A percentile compares a stretch with the other conserved stretches of the same genome.
phyloP scores from a whole-genome alignment of 2,329 filamentous ascomycete genomes.

The Phialophora tarda region DNA sequence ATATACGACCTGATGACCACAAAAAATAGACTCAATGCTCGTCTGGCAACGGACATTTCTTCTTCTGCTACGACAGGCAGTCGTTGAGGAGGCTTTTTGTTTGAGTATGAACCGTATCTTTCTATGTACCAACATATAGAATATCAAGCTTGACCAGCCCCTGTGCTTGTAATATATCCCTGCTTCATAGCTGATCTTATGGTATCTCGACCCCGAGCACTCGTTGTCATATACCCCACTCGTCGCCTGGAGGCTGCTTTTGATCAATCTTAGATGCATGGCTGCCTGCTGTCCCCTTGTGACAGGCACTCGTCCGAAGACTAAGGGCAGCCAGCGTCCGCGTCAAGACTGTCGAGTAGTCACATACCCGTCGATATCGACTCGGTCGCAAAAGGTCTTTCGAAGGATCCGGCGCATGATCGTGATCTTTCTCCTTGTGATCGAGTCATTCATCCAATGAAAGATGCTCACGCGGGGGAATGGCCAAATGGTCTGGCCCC shows the following conservation, averaged over 20 bases:
- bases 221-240: background rate
- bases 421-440: background rate
- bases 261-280: background rate
- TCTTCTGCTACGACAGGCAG: conserved; percentile 22
- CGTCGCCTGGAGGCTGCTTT: background rate
- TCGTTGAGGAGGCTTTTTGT: conserved; percentile 19
- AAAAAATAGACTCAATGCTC: conserved; percentile 29
- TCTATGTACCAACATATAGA: conserved; percentile 27
- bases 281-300: background rate
- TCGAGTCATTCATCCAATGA: background rate
- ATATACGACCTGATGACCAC: conserved; percentile 37
- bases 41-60: conserved; percentile 39
- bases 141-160: background rate
- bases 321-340: background rate
- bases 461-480: background rate
- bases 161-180: background rate
- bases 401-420: background rate
- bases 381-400: background rate
- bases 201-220: background rate
- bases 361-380: background rate
- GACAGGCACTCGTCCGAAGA: background rate
- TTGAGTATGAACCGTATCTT: conserved; percentile 16
- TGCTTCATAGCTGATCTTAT: background rate
- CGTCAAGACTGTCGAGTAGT: background rate
- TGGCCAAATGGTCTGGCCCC: background rate